Conservation (phyloP, 371 early-diverging fungal genomes). For the Enteropsectra breve region DNA sequence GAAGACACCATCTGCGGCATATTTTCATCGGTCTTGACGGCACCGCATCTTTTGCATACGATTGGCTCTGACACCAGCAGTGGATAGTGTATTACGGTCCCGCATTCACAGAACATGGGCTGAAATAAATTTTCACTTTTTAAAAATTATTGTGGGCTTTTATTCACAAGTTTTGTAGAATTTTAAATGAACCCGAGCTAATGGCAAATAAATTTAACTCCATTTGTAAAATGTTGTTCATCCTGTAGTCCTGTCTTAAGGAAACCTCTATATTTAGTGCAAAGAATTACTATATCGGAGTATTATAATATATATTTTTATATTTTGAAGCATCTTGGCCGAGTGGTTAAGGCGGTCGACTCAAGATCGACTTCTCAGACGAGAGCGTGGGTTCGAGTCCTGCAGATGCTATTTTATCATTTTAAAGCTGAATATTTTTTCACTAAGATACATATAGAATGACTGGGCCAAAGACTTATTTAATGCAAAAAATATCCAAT, state of each 20-base stretch:
- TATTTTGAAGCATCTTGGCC: conserved; percentile 55
- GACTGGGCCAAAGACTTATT: no score
- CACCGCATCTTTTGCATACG: conserved; percentile 33
- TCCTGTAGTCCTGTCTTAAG: no score
- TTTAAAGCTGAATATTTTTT: no score
- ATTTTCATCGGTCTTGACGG: background rate
- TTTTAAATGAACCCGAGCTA: no score
- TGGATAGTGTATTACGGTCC: conserved; percentile 25
- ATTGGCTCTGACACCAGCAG: background rate
- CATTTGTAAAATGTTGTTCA: no score
- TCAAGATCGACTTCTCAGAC: conserved; percentile 58
- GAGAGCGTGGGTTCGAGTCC: conserved; percentile 61
- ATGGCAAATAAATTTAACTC: no score
- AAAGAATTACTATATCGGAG: background rate
- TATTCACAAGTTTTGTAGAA: no score
- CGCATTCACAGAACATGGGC: conserved; percentile 54
- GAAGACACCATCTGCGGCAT: background rate
- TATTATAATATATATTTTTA: background rate
- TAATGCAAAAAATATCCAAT: no score
- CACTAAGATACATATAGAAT: no score
- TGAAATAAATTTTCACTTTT: no score
- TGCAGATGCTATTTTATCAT: conserved; percentile 60
- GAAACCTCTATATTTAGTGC: background rate
- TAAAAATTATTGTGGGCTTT: no score
- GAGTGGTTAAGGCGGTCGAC: conserved; percentile 62